Conservation (phyloP, 2,329 filamentous ascomycete species). For the Penicillium sp. region DNA sequence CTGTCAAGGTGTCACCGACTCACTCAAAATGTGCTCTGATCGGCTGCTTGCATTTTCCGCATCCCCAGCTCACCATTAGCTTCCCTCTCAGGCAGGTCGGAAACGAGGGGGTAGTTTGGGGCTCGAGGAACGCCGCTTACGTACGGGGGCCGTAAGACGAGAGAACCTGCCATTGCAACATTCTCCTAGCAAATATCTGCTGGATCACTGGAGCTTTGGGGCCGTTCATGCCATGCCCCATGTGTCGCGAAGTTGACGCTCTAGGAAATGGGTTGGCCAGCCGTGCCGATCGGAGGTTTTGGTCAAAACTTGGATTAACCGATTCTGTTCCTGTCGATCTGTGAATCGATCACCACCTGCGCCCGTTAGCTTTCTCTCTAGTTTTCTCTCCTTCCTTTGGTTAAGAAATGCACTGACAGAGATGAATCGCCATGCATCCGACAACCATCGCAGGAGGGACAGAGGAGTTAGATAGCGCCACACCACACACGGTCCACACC, state of each 20-base stretch:
- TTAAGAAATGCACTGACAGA: slow-evolving; percentile 13
- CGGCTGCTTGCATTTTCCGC: neutral
- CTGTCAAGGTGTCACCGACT: neutral
- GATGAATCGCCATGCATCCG: slow-evolving; percentile 24
- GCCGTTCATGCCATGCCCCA: slow-evolving; percentile 11
- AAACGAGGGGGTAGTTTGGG: neutral
- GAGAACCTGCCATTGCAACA: too few relatives aligned
- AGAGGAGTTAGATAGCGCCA: slow-evolving; percentile 22
- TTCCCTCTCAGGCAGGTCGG: neutral
- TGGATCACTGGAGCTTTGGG: neutral
- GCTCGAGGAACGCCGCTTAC: neutral
- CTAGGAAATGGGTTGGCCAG: slow-evolving; percentile 21
- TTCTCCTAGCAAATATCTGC: too few relatives aligned
- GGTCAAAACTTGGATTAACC: slow-evolving; percentile 21
- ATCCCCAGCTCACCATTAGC: neutral
- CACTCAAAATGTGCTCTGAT: neutral
- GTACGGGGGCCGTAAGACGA: neutral
- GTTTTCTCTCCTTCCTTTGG: neutral
- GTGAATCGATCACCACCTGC: slow-evolving; percentile 26
- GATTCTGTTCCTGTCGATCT: slow-evolving; percentile 23
- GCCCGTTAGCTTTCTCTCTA: slow-evolving; percentile 3
- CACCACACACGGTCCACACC: slow-evolving; percentile 26
- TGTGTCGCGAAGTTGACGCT: slow-evolving; percentile 20
- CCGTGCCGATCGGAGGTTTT: slow-evolving; percentile 20
- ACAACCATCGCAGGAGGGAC: slow-evolving; percentile 27